phyloP scores from a whole-genome alignment of 805 yeast species.

The Isabelozyma heimii region DNA sequence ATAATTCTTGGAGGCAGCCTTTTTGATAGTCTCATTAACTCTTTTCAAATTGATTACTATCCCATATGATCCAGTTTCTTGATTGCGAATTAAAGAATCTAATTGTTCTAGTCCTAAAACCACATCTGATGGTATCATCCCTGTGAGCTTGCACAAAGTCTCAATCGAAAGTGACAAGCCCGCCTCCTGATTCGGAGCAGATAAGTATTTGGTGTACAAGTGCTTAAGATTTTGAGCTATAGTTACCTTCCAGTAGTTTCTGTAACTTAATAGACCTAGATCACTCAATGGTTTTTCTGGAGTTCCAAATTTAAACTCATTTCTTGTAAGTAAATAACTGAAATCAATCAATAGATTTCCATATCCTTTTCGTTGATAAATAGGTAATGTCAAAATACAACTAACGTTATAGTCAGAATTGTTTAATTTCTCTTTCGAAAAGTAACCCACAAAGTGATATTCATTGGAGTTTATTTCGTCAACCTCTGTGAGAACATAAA shows the following conservation, averaged over 20 bases:
- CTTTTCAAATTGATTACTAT: conserved; percentile 47
- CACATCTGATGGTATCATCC: conserved; percentile 85
- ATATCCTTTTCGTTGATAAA: conserved; percentile 82
- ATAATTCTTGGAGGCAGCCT: conserved; percentile 57
- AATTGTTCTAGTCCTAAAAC: conserved; percentile 82
- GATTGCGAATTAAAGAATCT: conserved; percentile 53
- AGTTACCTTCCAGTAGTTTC: conserved; percentile 80
- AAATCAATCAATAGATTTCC: conserved; percentile 88
- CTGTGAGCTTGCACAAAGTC: conserved; percentile 65
- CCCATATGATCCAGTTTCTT: conserved; percentile 45
- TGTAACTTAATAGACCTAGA: conserved; percentile 78
- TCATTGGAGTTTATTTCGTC: conserved; percentile 39
- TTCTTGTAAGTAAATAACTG: conserved; percentile 73
- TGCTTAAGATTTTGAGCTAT: conserved; percentile 48
- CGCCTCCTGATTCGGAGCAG: background rate
- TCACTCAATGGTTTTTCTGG: conserved; percentile 95
- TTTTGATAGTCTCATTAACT: conserved; percentile 40
- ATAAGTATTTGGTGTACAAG: conserved; percentile 18
- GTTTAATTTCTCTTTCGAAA: conserved; percentile 81
- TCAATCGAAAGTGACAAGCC: conserved; percentile 47
- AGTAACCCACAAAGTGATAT: conserved; percentile 89
- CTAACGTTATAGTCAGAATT: conserved; percentile 79
- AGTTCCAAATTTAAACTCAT: conserved; percentile 80
- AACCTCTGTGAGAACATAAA: conserved; percentile 77
- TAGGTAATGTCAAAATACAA: conserved; percentile 88